Conservation (phyloP, 2,329 filamentous ascomycete species). For the Xylariaceae sp. region DNA sequence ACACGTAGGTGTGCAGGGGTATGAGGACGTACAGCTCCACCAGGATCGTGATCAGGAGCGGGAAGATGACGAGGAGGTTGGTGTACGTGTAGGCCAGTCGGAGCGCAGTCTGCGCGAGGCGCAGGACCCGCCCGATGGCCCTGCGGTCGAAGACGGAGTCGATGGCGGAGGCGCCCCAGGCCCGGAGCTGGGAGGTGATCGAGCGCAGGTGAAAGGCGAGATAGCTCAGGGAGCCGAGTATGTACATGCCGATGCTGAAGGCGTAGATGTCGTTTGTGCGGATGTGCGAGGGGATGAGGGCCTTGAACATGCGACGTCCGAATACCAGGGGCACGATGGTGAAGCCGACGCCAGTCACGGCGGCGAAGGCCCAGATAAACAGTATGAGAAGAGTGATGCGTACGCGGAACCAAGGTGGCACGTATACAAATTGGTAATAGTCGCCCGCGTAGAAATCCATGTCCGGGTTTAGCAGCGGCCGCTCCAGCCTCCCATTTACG, state of each 20-base stretch:
- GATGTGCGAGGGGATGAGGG: constrained; percentile 62
- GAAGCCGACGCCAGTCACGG: constrained; percentile 73
- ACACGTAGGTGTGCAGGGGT: constrained; percentile 74
- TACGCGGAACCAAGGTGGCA: constrained; percentile 76
- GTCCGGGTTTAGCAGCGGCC: constrained; percentile 31
- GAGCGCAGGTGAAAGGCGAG: constrained; percentile 43
- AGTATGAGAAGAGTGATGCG: constrained; percentile 81
- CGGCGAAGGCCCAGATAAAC: constrained; percentile 89
- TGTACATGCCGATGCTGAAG: constrained; percentile 82
- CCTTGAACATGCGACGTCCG: constrained; percentile 70
- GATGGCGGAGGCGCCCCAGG: constrained; percentile 20
- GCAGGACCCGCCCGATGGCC: constrained; percentile 22
- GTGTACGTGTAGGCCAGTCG: constrained; percentile 67
- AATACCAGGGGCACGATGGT: constrained; percentile 83
- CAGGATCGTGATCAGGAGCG: constrained; percentile 68
- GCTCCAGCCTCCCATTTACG: constrained; percentile 55
- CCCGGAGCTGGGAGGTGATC: constrained; percentile 27
- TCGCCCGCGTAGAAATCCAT: constrained; percentile 46
- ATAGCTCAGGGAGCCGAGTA: constrained; percentile 64
- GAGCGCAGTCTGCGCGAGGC: constrained; percentile 24
- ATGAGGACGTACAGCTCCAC: constrained; percentile 86
- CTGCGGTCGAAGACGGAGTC: constrained; percentile 23
- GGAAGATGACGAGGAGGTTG: constrained; percentile 70
- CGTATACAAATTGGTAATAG: constrained; percentile 65
- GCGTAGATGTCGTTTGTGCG: constrained; percentile 93